Conservation (phyloP, 2,329 filamentous ascomycete genomes). For the Colletotrichum tofieldiae region DNA sequence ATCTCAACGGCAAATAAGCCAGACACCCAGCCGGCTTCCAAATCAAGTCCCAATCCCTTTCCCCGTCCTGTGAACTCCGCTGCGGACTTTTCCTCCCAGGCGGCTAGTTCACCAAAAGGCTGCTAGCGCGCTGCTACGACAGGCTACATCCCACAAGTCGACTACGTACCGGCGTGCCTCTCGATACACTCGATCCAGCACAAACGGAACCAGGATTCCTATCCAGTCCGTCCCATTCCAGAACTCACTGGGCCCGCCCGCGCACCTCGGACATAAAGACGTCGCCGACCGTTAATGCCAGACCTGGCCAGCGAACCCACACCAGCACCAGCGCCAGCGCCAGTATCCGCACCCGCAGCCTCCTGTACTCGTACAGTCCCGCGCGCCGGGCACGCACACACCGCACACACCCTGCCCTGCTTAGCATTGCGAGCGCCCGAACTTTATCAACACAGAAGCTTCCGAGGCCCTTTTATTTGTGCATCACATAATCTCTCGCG, state of each 20-base stretch:
- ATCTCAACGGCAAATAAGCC: slow-evolving; percentile 31
- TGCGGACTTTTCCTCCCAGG: slow-evolving; percentile 34
- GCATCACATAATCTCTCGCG: slow-evolving; percentile 42
- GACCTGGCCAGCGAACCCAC: slow-evolving; percentile 15
- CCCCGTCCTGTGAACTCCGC: slow-evolving; percentile 38
- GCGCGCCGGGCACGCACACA: slow-evolving; percentile 13
- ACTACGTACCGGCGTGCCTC: slow-evolving; percentile 17
- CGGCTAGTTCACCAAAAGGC: slow-evolving; percentile 32
- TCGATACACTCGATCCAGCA: background rate
- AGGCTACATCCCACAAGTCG: slow-evolving; percentile 30
- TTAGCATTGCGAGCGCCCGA: slow-evolving; percentile 40
- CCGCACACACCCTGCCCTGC: slow-evolving; percentile 19
- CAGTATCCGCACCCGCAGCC: slow-evolving; percentile 18
- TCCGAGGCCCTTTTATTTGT: slow-evolving; percentile 24
- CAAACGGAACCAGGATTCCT: slow-evolving; percentile 37
- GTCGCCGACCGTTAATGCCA: slow-evolving; percentile 51
- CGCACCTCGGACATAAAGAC: slow-evolving; percentile 60
- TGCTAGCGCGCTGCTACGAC: slow-evolving; percentile 34
- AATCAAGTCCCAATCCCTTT: slow-evolving; percentile 34
- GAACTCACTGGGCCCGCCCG: slow-evolving; percentile 33
- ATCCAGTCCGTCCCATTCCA: slow-evolving; percentile 18
- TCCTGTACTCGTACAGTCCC: slow-evolving; percentile 19
- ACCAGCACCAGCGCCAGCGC: slow-evolving; percentile 15
- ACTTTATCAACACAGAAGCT: slow-evolving; percentile 42
- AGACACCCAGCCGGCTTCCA: slow-evolving; percentile 28